Conservation (phyloP, 441 rosid species). For the Pelargonium australe region DNA sequence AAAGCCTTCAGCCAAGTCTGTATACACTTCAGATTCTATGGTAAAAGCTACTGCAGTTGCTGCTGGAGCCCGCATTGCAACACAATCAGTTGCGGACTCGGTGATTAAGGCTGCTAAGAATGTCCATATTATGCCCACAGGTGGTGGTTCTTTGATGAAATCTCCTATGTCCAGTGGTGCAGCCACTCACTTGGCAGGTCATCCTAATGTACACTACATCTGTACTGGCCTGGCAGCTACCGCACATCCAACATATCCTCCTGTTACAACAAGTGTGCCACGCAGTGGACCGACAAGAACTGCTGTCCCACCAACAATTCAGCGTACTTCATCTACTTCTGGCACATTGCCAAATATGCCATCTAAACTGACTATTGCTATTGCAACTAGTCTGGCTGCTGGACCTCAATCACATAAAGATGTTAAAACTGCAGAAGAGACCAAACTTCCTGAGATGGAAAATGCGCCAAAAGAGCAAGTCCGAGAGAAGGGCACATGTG, state of each 20-base stretch:
- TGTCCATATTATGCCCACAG: conserved; percentile 40
- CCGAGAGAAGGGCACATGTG: conserved; percentile 28
- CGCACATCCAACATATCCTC: conserved; percentile 27
- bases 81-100: conserved; percentile 51
- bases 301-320: conserved; percentile 24
- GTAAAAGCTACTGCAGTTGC: conserved; percentile 77
- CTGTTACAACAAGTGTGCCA: conserved; percentile 23
- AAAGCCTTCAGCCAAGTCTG: conserved; percentile 37
- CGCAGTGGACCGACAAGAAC: conserved; percentile 35
- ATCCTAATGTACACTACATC: conserved; percentile 32
- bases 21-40: conserved; percentile 39
- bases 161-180: conserved; percentile 31
- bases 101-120: conserved; percentile 66
- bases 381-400: conserved; percentile 22
- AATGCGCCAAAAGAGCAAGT: conserved; percentile 28
- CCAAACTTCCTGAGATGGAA: conserved; percentile 22
- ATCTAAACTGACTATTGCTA: conserved; percentile 30
- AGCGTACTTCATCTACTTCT: conserved; percentile 27
- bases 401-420: conserved; percentile 34
- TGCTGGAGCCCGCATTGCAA: conserved; percentile 78
- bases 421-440: conserved; percentile 24
- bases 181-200: conserved; percentile 32
- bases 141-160: conserved; percentile 38
- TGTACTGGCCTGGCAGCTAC: conserved; percentile 26
- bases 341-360: conserved; percentile 20